Percentiles rank a stretch among this genome's conserved stretches.
These are phyloP conservation scores for Aaosphaeria arxii DNA, from an alignment of 2,329 filamentous ascomycete genomes.

Conservation along the genomic window DNA sequence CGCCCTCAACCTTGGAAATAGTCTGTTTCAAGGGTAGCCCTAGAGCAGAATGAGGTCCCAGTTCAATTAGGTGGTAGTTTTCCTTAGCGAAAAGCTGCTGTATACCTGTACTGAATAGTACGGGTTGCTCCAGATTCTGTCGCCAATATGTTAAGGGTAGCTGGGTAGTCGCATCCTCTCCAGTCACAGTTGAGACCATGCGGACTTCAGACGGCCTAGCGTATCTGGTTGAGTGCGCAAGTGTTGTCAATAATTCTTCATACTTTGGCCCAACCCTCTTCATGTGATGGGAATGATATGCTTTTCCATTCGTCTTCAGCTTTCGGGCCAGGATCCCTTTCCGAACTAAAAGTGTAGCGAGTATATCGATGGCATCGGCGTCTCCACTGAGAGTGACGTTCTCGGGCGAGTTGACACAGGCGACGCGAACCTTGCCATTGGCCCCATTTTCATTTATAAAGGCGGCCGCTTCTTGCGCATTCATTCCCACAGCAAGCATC, in stretches of 20 bases:
- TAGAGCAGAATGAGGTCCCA: conserved; percentile 38
- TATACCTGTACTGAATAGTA: not conserved
- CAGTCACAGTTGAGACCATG: not conserved
- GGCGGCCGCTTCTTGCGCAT: not conserved
- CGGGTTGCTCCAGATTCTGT: not conserved
- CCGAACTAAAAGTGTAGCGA: not conserved
- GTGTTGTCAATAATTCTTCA: too few relatives aligned
- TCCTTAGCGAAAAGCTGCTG: too few relatives aligned
- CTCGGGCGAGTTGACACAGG: conserved; percentile 15
- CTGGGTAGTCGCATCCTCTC: not conserved
- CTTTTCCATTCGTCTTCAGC: conserved; percentile 17
- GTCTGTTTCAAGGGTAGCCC: conserved; percentile 20
- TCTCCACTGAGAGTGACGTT: conserved; percentile 24
- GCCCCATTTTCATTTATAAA: not conserved
- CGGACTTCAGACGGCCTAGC: too few relatives aligned
- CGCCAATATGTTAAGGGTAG: not conserved
- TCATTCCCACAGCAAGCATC: conserved; percentile 4
- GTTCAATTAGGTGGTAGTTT: not conserved
- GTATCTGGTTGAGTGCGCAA: too few relatives aligned
- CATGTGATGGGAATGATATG: conserved; percentile 32
- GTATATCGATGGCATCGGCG: conserved; percentile 1
- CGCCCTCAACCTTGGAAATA: not conserved
- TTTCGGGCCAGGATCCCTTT: not conserved
- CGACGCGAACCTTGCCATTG: conserved; percentile 1
- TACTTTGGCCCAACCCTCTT: too few relatives aligned